A percentile compares a stretch with the other conserved stretches of the same genome.
Conservation (phyloP, 2,329 filamentous ascomycete species). For the Epichloe elymi region DNA sequence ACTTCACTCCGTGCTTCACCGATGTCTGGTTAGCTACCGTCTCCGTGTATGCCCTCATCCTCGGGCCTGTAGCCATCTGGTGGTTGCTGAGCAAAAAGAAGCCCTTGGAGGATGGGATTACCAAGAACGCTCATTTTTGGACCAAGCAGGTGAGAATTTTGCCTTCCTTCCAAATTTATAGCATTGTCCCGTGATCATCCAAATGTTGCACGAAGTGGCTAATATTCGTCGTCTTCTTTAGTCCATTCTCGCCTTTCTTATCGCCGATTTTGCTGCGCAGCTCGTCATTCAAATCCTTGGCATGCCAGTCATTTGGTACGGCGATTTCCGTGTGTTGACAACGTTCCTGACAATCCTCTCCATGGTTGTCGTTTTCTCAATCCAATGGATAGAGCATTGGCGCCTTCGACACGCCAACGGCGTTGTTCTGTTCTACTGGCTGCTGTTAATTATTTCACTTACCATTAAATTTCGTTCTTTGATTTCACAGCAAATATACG, state of each 20-base stretch:
- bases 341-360: conserved; percentile 60
- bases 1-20: conserved; percentile 95
- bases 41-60: conserved; percentile 64
- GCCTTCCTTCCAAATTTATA: not conserved
- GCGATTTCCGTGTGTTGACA: conserved; percentile 79
- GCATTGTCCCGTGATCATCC: not conserved
- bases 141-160: conserved; percentile 57
- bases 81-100: conserved; percentile 61
- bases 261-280: conserved; percentile 57
- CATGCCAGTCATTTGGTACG: conserved; percentile 56
- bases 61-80: conserved; percentile 66
- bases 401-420: conserved; percentile 75
- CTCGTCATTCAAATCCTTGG: conserved; percentile 61
- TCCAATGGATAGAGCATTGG: conserved; percentile 80
- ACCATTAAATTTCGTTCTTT: conserved; percentile 77
- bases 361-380: conserved; percentile 57
- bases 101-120: conserved; percentile 39
- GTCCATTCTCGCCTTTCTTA: conserved; percentile 50
- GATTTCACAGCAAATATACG: conserved; percentile 62
- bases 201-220: not conserved
- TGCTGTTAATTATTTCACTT: conserved; percentile 67
- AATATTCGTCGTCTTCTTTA: not conserved
- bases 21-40: conserved; percentile 77
- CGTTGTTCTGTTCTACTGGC: conserved; percentile 84
- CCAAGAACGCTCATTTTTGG: conserved; percentile 88